Evolutionary conservation across 2,329 filamentous ascomycete genomes (phyloP).

Genomic region (Truncatella angustata): DNA sequence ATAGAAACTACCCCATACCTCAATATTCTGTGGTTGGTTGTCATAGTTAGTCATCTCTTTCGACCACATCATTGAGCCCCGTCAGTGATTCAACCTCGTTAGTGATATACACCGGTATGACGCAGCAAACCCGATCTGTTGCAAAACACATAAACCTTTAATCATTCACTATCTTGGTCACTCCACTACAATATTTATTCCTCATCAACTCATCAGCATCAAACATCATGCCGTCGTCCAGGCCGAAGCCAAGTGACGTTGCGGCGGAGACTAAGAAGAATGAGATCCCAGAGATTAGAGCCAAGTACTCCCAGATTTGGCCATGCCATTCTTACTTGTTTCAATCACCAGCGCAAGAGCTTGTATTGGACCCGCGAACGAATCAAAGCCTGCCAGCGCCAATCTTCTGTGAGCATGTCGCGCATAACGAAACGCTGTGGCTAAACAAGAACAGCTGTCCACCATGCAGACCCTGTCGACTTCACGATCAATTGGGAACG

Average conservation of each 20-base stretch:
- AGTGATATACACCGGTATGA: too few species aligned
- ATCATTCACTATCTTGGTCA: not conserved
- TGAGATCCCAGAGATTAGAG: conserved; percentile 64
- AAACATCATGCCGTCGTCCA: conserved; percentile 53
- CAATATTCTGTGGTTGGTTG: not conserved
- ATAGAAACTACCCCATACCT: not conserved
- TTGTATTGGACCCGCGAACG: conserved; percentile 26
- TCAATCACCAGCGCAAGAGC: conserved; percentile 46
- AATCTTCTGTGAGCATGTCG: conserved; percentile 34
- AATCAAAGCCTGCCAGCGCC: conserved; percentile 35
- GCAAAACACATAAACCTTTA: too few species aligned
- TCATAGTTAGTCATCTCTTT: too few species aligned
- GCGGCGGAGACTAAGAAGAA: conserved; percentile 70
- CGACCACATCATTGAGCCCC: not conserved
- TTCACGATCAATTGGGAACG: conserved; percentile 59
- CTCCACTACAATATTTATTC: not conserved
- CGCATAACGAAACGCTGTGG: too few species aligned
- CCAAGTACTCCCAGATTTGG: conserved; percentile 53
- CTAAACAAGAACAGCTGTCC: conserved; percentile 38
- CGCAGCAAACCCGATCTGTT: too few species aligned
- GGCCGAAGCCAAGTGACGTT: conserved; percentile 66
- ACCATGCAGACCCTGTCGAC: conserved; percentile 57
- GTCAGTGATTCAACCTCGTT: not conserved
- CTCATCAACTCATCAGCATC: not conserved
- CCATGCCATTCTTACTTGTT: conserved; percentile 60